Percentiles rank a stretch among this genome's conserved stretches.
These are phyloP conservation scores for Macrolepiota dolichaula DNA, from an alignment of 768 basidiomycete species.

Conservation along the genomic window DNA sequence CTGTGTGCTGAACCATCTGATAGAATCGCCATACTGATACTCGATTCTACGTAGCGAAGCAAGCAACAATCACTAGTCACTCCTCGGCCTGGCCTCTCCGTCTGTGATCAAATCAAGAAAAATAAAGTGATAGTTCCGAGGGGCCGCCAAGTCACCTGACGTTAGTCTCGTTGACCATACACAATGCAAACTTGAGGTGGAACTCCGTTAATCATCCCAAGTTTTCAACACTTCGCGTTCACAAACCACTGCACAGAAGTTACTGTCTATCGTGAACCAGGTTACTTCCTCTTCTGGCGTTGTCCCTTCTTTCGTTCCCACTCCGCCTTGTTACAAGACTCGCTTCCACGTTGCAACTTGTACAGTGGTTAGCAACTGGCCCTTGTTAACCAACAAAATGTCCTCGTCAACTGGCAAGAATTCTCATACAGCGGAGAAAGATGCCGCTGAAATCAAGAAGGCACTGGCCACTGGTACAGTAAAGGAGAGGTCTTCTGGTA, in stretches of 20 bases:
- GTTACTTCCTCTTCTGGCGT: neutral
- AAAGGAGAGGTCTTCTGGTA: constrained; percentile 26
- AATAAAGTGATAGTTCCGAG: too few species aligned
- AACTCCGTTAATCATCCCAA: too few species aligned
- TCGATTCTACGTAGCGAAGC: neutral
- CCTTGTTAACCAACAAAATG: neutral
- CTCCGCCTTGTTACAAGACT: neutral
- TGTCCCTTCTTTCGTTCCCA: neutral
- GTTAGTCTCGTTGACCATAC: too few species aligned
- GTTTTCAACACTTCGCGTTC: too few species aligned
- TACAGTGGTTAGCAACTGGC: neutral
- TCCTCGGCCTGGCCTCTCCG: neutral
- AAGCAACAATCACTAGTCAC: neutral
- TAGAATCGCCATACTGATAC: neutral
- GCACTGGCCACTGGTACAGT: constrained; percentile 25
- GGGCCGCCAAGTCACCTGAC: too few species aligned
- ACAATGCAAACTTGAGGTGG: too few species aligned
- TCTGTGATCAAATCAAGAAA: too few species aligned
- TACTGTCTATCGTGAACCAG: too few species aligned
- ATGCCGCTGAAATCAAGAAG: constrained; percentile 54
- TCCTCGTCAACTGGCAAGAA: constrained; percentile 16
- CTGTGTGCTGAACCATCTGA: neutral
- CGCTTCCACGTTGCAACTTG: constrained; percentile 4
- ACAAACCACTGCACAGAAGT: too few species aligned
- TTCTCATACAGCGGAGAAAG: constrained; percentile 15